A percentile compares a stretch with the other conserved stretches of the same genome.
Conservation (phyloP, 139 green algal species). For the Zygnema circumcarinatum region DNA sequence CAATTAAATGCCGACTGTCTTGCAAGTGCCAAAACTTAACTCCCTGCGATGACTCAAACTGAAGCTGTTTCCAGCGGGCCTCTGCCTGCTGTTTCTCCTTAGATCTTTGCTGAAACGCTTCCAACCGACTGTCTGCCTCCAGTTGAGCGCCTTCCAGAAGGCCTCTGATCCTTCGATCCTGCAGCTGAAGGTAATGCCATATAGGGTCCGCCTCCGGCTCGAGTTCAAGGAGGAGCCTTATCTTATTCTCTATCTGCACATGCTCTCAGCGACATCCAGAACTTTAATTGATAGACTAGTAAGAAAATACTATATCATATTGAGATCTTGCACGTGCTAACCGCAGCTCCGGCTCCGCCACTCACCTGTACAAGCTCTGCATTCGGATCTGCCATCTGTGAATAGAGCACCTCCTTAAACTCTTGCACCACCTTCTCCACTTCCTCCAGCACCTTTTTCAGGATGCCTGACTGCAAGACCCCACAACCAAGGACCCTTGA, state of each 20-base stretch:
- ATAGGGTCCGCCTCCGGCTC: conserved; percentile 48
- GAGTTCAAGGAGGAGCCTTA: conserved; percentile 45
- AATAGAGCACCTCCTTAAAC: conserved; percentile 51
- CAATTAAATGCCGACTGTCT: too few species aligned
- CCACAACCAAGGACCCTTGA: too few species aligned
- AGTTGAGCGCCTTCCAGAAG: conserved; percentile 37
- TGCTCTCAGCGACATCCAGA: not conserved
- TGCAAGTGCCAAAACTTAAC: not conserved
- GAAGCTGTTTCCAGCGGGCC: conserved; percentile 35
- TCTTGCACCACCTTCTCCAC: conserved; percentile 58
- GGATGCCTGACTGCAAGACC: conserved; percentile 47
- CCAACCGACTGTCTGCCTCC: conserved; percentile 41
- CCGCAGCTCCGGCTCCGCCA: too few species aligned
- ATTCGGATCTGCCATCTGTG: conserved; percentile 29
- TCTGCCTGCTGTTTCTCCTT: conserved; percentile 36
- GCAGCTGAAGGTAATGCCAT: conserved; percentile 53
- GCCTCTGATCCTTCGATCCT: conserved; percentile 51
- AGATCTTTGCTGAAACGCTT: conserved; percentile 1
- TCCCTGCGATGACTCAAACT: conserved; percentile 12
- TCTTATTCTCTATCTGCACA: conserved; percentile 50
- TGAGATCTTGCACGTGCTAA: too few species aligned
- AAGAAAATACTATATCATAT: conserved; percentile 8
- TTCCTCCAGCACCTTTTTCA: conserved; percentile 50
- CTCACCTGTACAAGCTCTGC: conserved; percentile 22
- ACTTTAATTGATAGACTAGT: not conserved